Conservation (phyloP, 129 eudicot species). For the Silybum marianum region DNA sequence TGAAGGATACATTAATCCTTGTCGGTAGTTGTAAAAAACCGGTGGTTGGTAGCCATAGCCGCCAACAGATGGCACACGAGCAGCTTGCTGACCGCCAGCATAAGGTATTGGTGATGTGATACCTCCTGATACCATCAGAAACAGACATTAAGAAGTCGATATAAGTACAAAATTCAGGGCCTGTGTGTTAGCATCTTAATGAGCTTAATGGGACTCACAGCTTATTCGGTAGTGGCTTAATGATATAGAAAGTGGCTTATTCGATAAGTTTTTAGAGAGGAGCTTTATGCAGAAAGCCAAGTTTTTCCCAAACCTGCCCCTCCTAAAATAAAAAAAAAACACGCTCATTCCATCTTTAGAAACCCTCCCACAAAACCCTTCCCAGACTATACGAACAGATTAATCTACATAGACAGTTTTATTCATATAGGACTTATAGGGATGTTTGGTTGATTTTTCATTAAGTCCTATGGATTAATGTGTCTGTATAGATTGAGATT, state of each 20-base stretch:
- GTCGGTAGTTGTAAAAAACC: slow-evolving; percentile 69
- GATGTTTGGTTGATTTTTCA: not conserved
- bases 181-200: not conserved
- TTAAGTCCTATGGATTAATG: not conserved
- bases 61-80: slow-evolving; percentile 67
- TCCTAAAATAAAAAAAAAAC: too few relatives aligned
- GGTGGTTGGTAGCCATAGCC: slow-evolving; percentile 86
- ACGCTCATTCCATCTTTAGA: too few relatives aligned
- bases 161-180: too few relatives aligned
- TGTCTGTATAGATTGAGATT: not conserved
- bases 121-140: slow-evolving; percentile 53
- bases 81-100: slow-evolving; percentile 61
- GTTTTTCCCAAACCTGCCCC: too few relatives aligned
- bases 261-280: not conserved
- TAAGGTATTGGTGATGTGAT: slow-evolving; percentile 69
- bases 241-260: not conserved
- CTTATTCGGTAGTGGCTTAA: not conserved
- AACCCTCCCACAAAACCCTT: too few relatives aligned
- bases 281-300: too few relatives aligned
- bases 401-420: not conserved
- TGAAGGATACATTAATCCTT: slow-evolving; percentile 70
- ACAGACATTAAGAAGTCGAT: not conserved
- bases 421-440: too few relatives aligned
- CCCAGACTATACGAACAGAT: not conserved
- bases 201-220: too few relatives aligned